These are phyloP conservation scores for Aschersonia sp. DNA, from an alignment of 2,329 filamentous ascomycete genomes.

Conservation along the genomic window DNA sequence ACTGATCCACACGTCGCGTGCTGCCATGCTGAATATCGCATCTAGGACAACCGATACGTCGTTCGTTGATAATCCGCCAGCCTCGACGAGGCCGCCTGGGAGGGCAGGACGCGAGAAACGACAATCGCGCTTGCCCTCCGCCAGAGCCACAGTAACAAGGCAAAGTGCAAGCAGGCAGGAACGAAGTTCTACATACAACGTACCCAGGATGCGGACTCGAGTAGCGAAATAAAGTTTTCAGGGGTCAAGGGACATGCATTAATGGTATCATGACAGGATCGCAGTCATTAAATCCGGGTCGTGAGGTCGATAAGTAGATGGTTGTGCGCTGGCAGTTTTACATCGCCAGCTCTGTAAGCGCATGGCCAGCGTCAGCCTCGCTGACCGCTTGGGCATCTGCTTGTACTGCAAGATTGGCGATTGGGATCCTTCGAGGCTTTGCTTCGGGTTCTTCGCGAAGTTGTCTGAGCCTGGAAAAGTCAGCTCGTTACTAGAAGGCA, in stretches of 20 bases:
- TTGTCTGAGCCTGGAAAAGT: constrained; percentile 51
- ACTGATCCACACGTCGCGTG: too few species aligned
- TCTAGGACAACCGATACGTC: constrained; percentile 76
- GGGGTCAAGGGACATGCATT: neutral
- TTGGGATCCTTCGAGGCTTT: too few species aligned
- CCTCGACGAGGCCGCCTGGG: constrained; percentile 33
- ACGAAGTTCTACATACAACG: constrained; percentile 27
- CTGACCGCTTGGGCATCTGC: too few species aligned
- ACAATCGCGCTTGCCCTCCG: constrained; percentile 32
- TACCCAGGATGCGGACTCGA: constrained; percentile 30
- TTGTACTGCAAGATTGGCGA: too few species aligned
- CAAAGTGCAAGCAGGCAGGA: constrained; percentile 13
- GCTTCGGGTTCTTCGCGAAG: constrained; percentile 45
- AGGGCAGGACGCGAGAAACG: constrained; percentile 27
- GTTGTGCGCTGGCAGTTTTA: too few species aligned
- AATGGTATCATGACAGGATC: neutral
- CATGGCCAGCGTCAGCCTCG: too few species aligned
- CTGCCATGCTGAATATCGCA: neutral
- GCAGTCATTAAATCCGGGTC: too few species aligned
- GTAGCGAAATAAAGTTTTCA: constrained; percentile 23
- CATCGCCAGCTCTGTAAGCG: too few species aligned
- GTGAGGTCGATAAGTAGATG: too few species aligned
- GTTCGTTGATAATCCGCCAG: constrained; percentile 71
- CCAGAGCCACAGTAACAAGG: constrained; percentile 23
- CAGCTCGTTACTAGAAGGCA: neutral